Evolutionary conservation across 306 rosid species (phyloP).

Genomic region (Cicer cuneatum): DNA sequence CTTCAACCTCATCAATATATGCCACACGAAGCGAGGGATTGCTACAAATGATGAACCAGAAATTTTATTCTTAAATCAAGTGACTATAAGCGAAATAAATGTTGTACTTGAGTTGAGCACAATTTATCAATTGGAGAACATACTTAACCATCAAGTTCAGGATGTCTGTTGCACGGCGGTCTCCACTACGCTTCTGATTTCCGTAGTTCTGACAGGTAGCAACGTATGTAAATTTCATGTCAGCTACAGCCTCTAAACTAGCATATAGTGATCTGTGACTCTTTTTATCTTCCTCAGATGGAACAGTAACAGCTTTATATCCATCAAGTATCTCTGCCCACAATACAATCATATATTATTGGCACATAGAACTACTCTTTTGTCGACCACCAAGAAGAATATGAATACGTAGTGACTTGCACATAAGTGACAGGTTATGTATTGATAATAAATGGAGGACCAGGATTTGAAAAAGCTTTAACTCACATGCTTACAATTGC

Average conservation of each 20-base stretch:
- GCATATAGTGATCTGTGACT: slow-evolving; percentile 92
- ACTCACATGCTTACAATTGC: slow-evolving; percentile 23
- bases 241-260: slow-evolving; percentile 91
- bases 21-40: slow-evolving; percentile 98
- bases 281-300: slow-evolving; percentile 85
- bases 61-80: slow-evolving; percentile 45
- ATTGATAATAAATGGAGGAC: slow-evolving; percentile 4
- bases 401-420: slow-evolving; percentile 31
- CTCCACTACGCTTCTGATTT: slow-evolving; percentile 94
- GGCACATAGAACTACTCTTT: slow-evolving; percentile 19
- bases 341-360: slow-evolving; percentile 40
- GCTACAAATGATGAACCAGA: slow-evolving; percentile 53
- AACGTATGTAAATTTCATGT: slow-evolving; percentile 91
- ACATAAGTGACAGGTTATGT: slow-evolving; percentile 6
- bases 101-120: slow-evolving; percentile 37
- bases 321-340: slow-evolving; percentile 88
- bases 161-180: slow-evolving; percentile 95
- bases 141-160: slow-evolving; percentile 98
- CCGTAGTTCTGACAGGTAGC: slow-evolving; percentile 99
- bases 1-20: slow-evolving; percentile 97
- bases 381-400: slow-evolving; percentile 35
- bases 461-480: slow-evolving; percentile 5
- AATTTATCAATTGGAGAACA: slow-evolving; percentile 54
- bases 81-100: slow-evolving; percentile 31
- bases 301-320: slow-evolving; percentile 85